These are phyloP conservation scores for Xylariomycetidae sp. DNA, from an alignment of 2,329 filamentous ascomycete genomes.

Conservation along the genomic window DNA sequence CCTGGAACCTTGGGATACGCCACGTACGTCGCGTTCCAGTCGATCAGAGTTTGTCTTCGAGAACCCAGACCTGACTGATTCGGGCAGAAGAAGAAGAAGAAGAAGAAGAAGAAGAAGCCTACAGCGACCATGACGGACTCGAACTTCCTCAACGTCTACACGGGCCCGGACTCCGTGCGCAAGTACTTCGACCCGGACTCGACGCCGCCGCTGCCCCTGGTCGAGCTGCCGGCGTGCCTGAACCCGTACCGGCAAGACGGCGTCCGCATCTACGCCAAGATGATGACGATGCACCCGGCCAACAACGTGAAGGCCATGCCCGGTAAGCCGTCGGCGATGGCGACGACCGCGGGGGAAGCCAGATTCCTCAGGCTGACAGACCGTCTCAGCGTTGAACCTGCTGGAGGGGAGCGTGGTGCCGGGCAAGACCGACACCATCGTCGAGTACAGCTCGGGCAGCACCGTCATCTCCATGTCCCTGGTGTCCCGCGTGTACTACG, in stretches of 20 bases:
- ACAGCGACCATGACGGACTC: constrained; percentile 19
- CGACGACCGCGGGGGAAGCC: too few species aligned
- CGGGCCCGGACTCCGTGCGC: constrained; percentile 48
- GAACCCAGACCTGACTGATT: too few species aligned
- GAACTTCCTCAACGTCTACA: constrained; percentile 47
- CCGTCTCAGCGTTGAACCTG: constrained; percentile 40
- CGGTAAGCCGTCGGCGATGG: constrained; percentile 30
- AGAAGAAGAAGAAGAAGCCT: too few species aligned
- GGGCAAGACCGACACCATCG: constrained; percentile 42
- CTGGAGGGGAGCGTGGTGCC: constrained; percentile 36
- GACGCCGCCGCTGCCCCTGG: constrained; percentile 52
- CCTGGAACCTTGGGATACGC: too few species aligned
- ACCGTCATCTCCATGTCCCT: constrained; percentile 56
- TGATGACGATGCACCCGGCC: constrained; percentile 59
- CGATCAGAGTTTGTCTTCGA: too few species aligned
- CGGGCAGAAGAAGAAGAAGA: too few species aligned
- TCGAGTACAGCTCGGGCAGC: constrained; percentile 57
- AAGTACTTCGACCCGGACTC: constrained; percentile 55
- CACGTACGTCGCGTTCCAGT: too few species aligned
- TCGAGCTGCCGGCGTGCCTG: constrained; percentile 51
- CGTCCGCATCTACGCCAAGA: constrained; percentile 58
- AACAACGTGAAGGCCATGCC: constrained; percentile 62
- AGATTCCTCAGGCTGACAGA: constrained; percentile 3
- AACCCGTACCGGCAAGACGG: constrained; percentile 53
- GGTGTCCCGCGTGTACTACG: constrained; percentile 44